Conservation (phyloP, 345 rosid genomes). For the Lumnitzera littorea region DNA sequence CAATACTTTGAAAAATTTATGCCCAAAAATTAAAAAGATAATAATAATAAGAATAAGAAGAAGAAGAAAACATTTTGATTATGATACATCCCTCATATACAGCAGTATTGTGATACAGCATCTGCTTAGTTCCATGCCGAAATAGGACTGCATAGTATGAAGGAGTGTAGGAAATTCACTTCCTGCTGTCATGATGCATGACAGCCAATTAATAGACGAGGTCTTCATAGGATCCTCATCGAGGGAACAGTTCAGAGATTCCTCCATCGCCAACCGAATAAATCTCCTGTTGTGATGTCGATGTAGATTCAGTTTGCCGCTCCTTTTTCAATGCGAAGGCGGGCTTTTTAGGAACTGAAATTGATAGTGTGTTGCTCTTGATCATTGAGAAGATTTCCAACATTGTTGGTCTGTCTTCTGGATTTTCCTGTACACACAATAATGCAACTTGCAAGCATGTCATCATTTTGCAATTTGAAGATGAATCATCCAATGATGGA, state of each 20-base stretch:
- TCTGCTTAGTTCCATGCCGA: too few relatives aligned
- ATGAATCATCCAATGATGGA: conserved; percentile 20
- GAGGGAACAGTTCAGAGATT: conserved; percentile 24
- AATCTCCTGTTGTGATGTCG: conserved; percentile 6
- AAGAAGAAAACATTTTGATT: too few relatives aligned
- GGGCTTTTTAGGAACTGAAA: conserved; percentile 20
- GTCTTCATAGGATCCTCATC: conserved; percentile 17
- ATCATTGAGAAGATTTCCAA: conserved; percentile 21
- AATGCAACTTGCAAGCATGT: conserved; percentile 27
- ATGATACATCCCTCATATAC: too few relatives aligned
- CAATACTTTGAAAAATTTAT: too few relatives aligned
- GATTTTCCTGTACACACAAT: conserved; percentile 24
- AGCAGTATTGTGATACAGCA: too few relatives aligned
- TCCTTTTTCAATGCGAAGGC: conserved; percentile 18
- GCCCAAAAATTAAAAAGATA: too few relatives aligned
- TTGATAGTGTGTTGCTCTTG: conserved; percentile 2
- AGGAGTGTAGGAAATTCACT: too few relatives aligned
- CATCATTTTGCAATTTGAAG: conserved; percentile 12
- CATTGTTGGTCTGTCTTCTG: conserved; percentile 27
- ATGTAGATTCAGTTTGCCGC: background rate
- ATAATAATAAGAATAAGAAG: too few relatives aligned
- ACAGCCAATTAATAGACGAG: too few relatives aligned
- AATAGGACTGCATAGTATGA: too few relatives aligned
- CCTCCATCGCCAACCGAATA: conserved; percentile 19
- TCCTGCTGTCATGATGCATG: too few relatives aligned